phyloP scores from a whole-genome alignment of 495 filamentous ascomycete species.

The Penicillium fimorum region DNA sequence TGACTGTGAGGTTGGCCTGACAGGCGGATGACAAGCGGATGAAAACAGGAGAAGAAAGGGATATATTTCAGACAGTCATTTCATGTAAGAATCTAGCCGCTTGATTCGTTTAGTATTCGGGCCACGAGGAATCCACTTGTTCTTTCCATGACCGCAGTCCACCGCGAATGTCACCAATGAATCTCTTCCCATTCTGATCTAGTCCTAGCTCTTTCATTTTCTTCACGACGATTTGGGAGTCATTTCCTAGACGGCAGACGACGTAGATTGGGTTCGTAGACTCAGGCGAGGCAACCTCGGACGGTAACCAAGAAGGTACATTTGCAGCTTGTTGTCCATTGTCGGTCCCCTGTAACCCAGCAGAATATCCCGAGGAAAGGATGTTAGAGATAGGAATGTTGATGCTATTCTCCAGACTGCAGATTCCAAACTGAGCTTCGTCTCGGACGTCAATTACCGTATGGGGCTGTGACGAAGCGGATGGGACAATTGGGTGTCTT shows the following conservation, averaged over 20 bases:
- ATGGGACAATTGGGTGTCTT: slow-evolving; percentile 14
- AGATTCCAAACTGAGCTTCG: slow-evolving; percentile 80
- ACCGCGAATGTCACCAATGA: slow-evolving; percentile 74
- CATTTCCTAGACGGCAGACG: slow-evolving; percentile 83
- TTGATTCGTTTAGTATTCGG: slow-evolving; percentile 49
- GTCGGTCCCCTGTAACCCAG: slow-evolving; percentile 9
- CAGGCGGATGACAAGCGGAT: background rate
- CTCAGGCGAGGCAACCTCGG: slow-evolving; percentile 22
- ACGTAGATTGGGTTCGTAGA: slow-evolving; percentile 60
- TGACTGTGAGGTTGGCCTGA: no score
- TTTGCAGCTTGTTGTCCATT: slow-evolving; percentile 2
- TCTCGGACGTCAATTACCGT: slow-evolving; percentile 80
- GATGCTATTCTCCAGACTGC: slow-evolving; percentile 66
- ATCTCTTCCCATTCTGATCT: slow-evolving; percentile 53
- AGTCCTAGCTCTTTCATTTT: slow-evolving; percentile 66
- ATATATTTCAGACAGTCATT: background rate
- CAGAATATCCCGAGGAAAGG: slow-evolving; percentile 28
- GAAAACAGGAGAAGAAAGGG: background rate
- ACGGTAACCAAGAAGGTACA: slow-evolving; percentile 47
- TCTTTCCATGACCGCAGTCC: slow-evolving; percentile 83
- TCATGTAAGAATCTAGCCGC: background rate
- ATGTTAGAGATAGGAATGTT: slow-evolving; percentile 73
- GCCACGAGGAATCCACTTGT: slow-evolving; percentile 70
- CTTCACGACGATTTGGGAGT: slow-evolving; percentile 77
- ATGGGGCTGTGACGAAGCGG: slow-evolving; percentile 28